Conservation (phyloP, 176 grass and related monocot species). For the Rhynchospora tenuis region DNA sequence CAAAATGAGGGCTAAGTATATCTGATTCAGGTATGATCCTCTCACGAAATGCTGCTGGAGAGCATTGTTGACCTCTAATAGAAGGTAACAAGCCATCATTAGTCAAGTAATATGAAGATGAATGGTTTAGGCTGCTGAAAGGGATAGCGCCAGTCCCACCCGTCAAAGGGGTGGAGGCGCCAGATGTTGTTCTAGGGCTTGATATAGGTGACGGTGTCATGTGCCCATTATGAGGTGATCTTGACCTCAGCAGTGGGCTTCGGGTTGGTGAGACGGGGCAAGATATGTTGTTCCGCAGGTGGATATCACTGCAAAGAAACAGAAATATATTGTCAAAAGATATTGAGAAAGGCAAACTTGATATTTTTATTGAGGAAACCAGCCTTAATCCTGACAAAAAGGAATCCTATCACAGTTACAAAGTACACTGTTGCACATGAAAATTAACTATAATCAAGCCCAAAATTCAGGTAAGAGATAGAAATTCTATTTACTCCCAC, state of each 20-base stretch:
- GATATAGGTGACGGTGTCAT: constrained; percentile 96
- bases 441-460: background rate
- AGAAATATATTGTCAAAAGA: background rate
- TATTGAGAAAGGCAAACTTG: background rate
- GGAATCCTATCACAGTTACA: background rate
- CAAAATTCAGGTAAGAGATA: background rate
- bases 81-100: constrained; percentile 54
- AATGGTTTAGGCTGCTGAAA: constrained; percentile 55
- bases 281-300: constrained; percentile 77
- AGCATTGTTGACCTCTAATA: constrained; percentile 45
- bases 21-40: constrained; percentile 54
- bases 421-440: background rate
- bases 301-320: constrained; percentile 61
- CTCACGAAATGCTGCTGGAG: constrained; percentile 38
- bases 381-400: background rate
- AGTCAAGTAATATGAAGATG: constrained; percentile 25
- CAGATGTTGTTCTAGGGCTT: constrained; percentile 83
- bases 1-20: constrained; percentile 68
- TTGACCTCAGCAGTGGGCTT: constrained; percentile 77
- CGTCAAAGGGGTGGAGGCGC: constrained; percentile 81
- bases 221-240: constrained; percentile 76
- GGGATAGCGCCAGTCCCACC: constrained; percentile 67
- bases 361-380: background rate
- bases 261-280: constrained; percentile 92
- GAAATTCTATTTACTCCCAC: background rate